These are phyloP conservation scores for Coffea eugenioides DNA, from an alignment of 257 asterid genomes.

Conservation along the genomic window DNA sequence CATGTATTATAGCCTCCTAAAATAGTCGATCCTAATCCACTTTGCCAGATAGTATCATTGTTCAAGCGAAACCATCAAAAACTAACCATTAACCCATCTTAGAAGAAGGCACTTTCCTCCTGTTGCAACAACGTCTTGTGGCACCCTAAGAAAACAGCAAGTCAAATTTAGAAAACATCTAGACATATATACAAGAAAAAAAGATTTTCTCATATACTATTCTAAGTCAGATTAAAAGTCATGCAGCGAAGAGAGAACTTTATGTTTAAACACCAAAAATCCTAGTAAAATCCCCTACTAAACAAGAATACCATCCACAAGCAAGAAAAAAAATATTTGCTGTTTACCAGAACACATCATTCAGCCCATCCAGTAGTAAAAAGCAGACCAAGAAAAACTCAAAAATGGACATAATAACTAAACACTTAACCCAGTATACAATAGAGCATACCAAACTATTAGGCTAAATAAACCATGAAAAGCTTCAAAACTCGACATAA, in stretches of 20 bases:
- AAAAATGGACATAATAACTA: too few species aligned
- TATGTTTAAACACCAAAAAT: background rate
- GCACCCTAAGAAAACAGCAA: slow-evolving; percentile 57
- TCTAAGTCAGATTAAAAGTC: background rate
- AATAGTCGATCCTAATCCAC: background rate
- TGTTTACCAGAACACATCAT: background rate
- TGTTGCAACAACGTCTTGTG: slow-evolving; percentile 86
- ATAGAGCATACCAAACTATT: too few species aligned
- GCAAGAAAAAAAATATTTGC: background rate
- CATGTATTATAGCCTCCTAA: too few species aligned
- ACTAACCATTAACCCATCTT: slow-evolving; percentile 94
- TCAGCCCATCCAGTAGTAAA: background rate
- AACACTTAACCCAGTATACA: too few species aligned
- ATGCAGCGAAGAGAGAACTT: too few species aligned
- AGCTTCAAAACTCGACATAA: too few species aligned
- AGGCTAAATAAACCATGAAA: background rate
- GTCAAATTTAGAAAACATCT: background rate
- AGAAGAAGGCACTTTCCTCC: slow-evolving; percentile 81
- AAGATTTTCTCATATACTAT: background rate
- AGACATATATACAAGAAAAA: background rate
- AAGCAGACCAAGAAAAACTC: too few species aligned
- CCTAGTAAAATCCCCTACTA: background rate
- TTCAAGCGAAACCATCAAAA: background rate
- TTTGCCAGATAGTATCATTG: background rate
- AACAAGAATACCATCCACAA: background rate